A percentile compares a stretch with the other conserved stretches of the same genome.
Evolutionary conservation across 2,329 filamentous ascomycete species (phyloP).

Genomic region (Mollisia scopiformis): DNA sequence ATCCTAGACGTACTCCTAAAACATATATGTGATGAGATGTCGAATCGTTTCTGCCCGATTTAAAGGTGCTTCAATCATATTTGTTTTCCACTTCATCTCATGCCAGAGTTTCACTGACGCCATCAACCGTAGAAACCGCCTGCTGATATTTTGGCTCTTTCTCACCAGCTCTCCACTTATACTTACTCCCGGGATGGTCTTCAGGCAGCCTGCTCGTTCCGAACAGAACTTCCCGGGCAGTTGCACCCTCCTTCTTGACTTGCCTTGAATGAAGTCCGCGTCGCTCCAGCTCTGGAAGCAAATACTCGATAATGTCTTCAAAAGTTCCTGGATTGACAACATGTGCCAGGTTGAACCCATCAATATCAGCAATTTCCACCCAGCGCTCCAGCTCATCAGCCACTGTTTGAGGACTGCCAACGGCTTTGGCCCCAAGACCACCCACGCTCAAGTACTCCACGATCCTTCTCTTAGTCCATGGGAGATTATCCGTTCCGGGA

Average conservation of each 20-base stretch:
- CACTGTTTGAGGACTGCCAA: slow-evolving; percentile 15
- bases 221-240: slow-evolving; percentile 19
- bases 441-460: slow-evolving; percentile 12
- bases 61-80: too few relatives aligned
- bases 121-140: not conserved
- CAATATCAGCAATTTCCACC: slow-evolving; percentile 15
- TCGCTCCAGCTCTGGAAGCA: slow-evolving; percentile 63
- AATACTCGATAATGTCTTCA: slow-evolving; percentile 65
- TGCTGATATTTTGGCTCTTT: not conserved
- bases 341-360: slow-evolving; percentile 44
- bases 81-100: too few relatives aligned
- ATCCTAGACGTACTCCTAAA: too few relatives aligned
- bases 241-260: slow-evolving; percentile 34
- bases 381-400: slow-evolving; percentile 18
- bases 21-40: too few relatives aligned
- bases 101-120: not conserved
- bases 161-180: slow-evolving; percentile 4
- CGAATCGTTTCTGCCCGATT: too few relatives aligned
- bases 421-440: not conserved
- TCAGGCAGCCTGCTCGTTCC: slow-evolving; percentile 15
- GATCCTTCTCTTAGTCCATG: slow-evolving; percentile 69
- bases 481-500: slow-evolving; percentile 56
- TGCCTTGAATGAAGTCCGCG: slow-evolving; percentile 60
- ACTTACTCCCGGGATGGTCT: slow-evolving; percentile 24
- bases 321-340: slow-evolving; percentile 61